Evolutionary conservation across 1,284 basidiomycete genomes (phyloP).

Genomic region (Xerocomus minutiporus): DNA sequence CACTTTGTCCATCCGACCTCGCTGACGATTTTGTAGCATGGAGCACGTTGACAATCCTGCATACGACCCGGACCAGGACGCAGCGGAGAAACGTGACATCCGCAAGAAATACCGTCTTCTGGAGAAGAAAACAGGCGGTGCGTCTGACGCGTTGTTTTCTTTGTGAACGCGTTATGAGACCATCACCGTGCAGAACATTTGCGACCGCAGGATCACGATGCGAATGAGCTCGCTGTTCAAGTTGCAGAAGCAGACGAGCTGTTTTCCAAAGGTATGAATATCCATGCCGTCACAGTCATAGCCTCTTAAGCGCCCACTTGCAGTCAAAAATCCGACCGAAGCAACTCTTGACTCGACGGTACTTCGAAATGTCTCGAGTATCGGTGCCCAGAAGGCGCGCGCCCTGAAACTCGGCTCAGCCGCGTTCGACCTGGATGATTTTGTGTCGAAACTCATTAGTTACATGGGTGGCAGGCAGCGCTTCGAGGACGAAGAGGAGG

Average conservation of each 20-base stretch:
- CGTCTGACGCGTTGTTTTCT: conserved; percentile 12
- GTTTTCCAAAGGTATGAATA: conserved; percentile 53
- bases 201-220: conserved; percentile 52
- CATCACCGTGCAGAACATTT: conserved; percentile 25
- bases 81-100: conserved; percentile 66
- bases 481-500: conserved; percentile 47
- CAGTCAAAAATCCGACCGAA: conserved; percentile 76
- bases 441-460: conserved; percentile 63
- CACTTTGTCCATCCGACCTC: neutral
- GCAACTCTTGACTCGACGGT: conserved; percentile 77
- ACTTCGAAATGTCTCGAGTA: conserved; percentile 62
- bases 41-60: conserved; percentile 32
- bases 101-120: conserved; percentile 68
- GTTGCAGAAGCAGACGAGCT: conserved; percentile 54
- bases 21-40: conserved; percentile 3
- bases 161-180: neutral
- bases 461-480: conserved; percentile 66
- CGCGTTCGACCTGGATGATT: conserved; percentile 82
- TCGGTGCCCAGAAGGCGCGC: conserved; percentile 74
- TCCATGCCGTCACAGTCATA: conserved; percentile 3
- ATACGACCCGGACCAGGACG: conserved; percentile 78
- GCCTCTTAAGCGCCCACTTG: conserved; percentile 4
- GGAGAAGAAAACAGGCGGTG: conserved; percentile 59
- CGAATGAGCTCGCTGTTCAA: conserved; percentile 52
- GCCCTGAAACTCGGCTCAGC: conserved; percentile 80